These are phyloP conservation scores for Funneliformis geosporum DNA, from an alignment of 192 early-diverging fungal species.

Conservation along the genomic window DNA sequence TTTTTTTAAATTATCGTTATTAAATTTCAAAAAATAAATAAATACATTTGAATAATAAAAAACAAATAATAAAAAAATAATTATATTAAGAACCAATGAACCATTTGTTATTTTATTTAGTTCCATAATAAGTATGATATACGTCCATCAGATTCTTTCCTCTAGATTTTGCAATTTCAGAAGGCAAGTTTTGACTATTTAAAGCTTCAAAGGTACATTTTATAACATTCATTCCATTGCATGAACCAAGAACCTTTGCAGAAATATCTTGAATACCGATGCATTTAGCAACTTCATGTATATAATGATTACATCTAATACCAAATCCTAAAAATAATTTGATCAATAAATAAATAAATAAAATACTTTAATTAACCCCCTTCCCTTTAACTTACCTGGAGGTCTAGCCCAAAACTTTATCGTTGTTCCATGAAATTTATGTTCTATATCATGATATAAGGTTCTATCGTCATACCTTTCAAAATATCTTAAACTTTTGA, in stretches of 20 bases:
- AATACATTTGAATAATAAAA: too few species aligned
- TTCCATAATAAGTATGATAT: slow-evolving; percentile 85
- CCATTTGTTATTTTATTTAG: neutral
- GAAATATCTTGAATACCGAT: slow-evolving; percentile 90
- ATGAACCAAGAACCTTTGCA: slow-evolving; percentile 88
- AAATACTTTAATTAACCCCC: neutral
- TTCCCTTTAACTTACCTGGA: slow-evolving; percentile 61
- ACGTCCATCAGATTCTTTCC: slow-evolving; percentile 91
- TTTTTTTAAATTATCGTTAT: too few species aligned
- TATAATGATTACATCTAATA: slow-evolving; percentile 85
- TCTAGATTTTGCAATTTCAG: slow-evolving; percentile 83
- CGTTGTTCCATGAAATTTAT: slow-evolving; percentile 88
- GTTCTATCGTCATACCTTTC: slow-evolving; percentile 94
- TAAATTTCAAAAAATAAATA: too few species aligned
- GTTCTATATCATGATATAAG: slow-evolving; percentile 80
- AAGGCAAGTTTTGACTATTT: slow-evolving; percentile 71
- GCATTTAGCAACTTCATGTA: slow-evolving; percentile 95
- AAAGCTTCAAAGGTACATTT: slow-evolving; percentile 95
- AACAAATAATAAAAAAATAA: too few species aligned
- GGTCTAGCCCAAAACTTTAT: slow-evolving; percentile 79
- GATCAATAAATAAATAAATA: slow-evolving; percentile 5
- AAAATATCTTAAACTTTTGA: slow-evolving; percentile 83
- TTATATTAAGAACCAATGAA: too few species aligned
- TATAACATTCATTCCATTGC: slow-evolving; percentile 97
- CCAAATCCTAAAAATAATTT: slow-evolving; percentile 74